A percentile compares a stretch with the other conserved stretches of the same genome.
These are phyloP conservation scores for Amphirosellinia nigrospora DNA, from an alignment of 495 filamentous ascomycete genomes.

Conservation along the genomic window DNA sequence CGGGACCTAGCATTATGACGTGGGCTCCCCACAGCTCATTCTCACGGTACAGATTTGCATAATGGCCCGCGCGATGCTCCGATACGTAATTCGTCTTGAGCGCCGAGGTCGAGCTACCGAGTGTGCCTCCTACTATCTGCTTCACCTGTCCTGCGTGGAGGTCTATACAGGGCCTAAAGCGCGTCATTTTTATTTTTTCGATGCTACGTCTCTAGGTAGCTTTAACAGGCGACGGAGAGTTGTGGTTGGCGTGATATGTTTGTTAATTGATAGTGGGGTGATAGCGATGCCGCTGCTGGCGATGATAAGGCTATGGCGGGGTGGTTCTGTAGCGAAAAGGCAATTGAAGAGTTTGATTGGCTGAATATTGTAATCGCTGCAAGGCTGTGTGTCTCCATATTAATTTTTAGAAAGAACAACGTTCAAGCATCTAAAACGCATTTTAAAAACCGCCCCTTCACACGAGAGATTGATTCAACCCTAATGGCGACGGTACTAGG, in stretches of 20 bases:
- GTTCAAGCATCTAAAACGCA: conserved; percentile 4
- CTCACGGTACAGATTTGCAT: conserved; percentile 76
- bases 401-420: conserved; percentile 22
- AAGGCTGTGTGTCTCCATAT: conserved; percentile 28
- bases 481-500: conserved; percentile 47
- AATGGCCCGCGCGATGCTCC: conserved; percentile 77
- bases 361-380: neutral
- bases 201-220: too few species aligned
- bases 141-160: conserved; percentile 95
- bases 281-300: neutral
- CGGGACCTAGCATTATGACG: conserved; percentile 93
- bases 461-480: neutral
- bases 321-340: conserved; percentile 22
- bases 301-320: conserved; percentile 32
- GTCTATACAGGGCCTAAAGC: conserved; percentile 96
- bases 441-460: neutral
- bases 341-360: conserved; percentile 30
- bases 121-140: conserved; percentile 95
- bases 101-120: conserved; percentile 66
- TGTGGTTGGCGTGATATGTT: neutral
- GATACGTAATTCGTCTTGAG: conserved; percentile 93
- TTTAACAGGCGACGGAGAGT: neutral
- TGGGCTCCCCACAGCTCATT: conserved; percentile 79
- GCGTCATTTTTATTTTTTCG: conserved; percentile 70
- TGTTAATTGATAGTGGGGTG: neutral